Conservation (phyloP, 108 stramenopile genomes). For the Chaetoceros tenuissimus region DNA sequence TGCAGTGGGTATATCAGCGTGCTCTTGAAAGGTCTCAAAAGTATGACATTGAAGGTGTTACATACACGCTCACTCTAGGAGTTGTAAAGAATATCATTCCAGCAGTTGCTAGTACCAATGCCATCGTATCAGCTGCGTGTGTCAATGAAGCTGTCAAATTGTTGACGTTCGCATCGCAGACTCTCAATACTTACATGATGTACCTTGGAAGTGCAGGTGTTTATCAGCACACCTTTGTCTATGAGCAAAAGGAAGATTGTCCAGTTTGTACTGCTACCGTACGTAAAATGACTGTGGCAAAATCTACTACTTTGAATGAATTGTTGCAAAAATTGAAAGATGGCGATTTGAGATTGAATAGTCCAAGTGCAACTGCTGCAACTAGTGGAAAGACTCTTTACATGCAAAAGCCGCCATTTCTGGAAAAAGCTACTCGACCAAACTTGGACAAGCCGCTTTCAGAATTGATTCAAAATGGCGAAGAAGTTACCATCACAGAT, state of each 20-base stretch:
- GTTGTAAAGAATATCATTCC: constrained; percentile 99
- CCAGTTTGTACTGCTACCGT: constrained; percentile 71
- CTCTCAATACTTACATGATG: constrained; percentile 95
- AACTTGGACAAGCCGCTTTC: constrained; percentile 85
- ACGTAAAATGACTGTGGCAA: constrained; percentile 40
- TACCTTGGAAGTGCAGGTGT: constrained; percentile 82
- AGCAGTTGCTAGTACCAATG: constrained; percentile 99
- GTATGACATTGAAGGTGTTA: constrained; percentile 84
- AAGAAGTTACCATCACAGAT: constrained; percentile 89
- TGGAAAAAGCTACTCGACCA: constrained; percentile 73
- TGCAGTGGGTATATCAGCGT: constrained; percentile 94
- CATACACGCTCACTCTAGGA: constrained; percentile 93
- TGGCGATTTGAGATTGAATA: constrained; percentile 70
- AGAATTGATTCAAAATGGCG: constrained; percentile 75
- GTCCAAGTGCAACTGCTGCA: constrained; percentile 74
- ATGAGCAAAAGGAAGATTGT: constrained; percentile 83
- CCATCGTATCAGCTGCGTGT: constrained; percentile 93
- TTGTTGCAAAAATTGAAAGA: constrained; percentile 68
- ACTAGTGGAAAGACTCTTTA: constrained; percentile 67
- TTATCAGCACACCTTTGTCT: constrained; percentile 85
- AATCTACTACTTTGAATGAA: constrained; percentile 50
- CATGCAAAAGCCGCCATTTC: constrained; percentile 86
- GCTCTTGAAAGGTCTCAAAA: constrained; percentile 75
- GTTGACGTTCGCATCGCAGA: constrained; percentile 86
- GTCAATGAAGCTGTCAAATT: constrained; percentile 94